Evolutionary conservation across 495 filamentous ascomycete genomes (phyloP), one percentile per base, ranked within the genome.

Genomic region (Aspergillus steynii): DNA sequence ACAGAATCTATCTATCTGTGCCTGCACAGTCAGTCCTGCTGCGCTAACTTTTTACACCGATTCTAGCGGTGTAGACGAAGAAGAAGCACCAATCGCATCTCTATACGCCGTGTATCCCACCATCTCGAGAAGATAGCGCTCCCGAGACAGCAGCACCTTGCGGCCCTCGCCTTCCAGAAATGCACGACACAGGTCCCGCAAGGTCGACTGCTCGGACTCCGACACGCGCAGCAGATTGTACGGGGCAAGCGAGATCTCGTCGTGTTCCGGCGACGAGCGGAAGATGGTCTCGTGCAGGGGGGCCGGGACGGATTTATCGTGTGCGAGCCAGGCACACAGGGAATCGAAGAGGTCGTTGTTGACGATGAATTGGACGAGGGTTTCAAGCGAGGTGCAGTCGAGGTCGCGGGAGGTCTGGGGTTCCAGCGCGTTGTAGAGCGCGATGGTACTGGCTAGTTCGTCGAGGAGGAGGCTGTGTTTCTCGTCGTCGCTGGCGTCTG

Each of bases 71-170:
- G 37, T 8, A 4, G 37, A 42, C 37, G 37, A 42, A 14, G 37
- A 14, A 42, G 37, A 42, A 42, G 9, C 37, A 1, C 10, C 37
- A 3, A 10, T 12, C 9, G 9, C 37, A 4, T 42, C 10, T 4
- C 37, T 42, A 1, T 14, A 42, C 2, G 29, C 28, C 6, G 25
- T 12, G 14, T 29, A 73, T 6, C 71, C 72, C 2, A 73, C 54
- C 49, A 76, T 26, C 60, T 83, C 79, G 0, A 83, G 62, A 1
- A 81, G 61, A 65, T 78, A 73, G 20, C 78, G 69, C 61, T 83
- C 75, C 27, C 79, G 72, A 59, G 76, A 68, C 27, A 69, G 65
- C 53, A 83, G 74, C 3, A 72, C 51, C 3, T 48, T 47, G 2
- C 65, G 62, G 3, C 71, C 77, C 3, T 61, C 69, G 0, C 65